Conservation (phyloP, 192 early-diverging fungal genomes). For the Backusella tuberculispora region DNA sequence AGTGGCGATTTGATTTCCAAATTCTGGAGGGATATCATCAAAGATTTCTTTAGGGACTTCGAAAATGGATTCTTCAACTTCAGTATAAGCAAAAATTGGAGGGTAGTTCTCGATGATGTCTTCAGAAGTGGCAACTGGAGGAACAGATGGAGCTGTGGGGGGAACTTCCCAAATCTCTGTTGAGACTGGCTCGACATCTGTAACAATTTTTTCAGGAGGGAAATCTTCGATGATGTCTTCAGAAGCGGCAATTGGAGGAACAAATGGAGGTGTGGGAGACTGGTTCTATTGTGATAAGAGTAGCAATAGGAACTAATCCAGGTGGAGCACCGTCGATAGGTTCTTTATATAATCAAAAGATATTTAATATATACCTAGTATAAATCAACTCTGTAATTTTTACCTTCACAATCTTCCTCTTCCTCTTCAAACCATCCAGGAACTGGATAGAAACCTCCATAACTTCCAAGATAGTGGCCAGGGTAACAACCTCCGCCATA, state of each 20-base stretch:
- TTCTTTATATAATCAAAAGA: not conserved
- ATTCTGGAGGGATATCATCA: not conserved
- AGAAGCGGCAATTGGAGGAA: not conserved
- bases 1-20: not conserved
- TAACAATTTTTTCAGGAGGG: too few species aligned
- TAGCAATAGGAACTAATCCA: not conserved
- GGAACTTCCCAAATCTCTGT: too few species aligned
- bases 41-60: not conserved
- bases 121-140: not conserved
- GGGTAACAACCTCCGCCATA: not conserved
- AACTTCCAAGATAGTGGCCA: not conserved
- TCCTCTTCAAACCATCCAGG: slow-evolving; percentile 1
- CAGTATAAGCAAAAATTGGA: too few species aligned
- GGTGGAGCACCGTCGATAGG: not conserved
- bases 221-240: too few species aligned
- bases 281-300: not conserved
- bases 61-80: not conserved
- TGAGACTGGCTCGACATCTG: too few species aligned
- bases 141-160: not conserved
- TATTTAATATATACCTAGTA: too few species aligned
- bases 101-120: too few species aligned
- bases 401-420: not conserved
- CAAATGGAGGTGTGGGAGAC: not conserved
- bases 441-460: not conserved
- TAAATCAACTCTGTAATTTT: not conserved